Conservation (phyloP, 176 grass and related monocot species). For the Eragrostis curvula region DNA sequence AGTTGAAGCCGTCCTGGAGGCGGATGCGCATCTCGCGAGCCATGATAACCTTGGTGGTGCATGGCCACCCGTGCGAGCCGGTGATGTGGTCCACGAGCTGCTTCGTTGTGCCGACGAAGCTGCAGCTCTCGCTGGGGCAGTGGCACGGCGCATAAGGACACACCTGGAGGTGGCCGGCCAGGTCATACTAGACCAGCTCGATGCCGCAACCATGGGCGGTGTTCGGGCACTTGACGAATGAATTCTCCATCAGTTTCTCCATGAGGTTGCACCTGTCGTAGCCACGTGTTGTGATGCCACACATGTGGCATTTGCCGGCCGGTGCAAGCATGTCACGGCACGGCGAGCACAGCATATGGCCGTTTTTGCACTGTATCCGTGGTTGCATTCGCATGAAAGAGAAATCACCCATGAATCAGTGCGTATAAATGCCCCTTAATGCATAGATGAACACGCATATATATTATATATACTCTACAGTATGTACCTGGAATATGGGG, state of each 20-base stretch:
- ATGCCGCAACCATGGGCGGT: neutral
- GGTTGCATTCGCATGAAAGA: neutral
- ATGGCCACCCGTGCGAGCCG: neutral
- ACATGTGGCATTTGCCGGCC: constrained; percentile 1
- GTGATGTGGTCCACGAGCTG: no score
- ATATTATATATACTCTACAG: no score
- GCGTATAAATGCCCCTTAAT: no score
- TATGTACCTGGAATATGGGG: no score
- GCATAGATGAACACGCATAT: no score
- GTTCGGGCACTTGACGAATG: neutral
- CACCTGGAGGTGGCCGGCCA: neutral
- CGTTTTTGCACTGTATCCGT: neutral
- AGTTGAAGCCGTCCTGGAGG: no score
- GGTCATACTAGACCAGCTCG: neutral
- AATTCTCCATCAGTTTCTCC: neutral
- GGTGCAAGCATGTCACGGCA: neutral
- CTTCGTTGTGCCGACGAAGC: neutral
- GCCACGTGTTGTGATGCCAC: neutral
- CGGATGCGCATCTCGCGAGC: no score
- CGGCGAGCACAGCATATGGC: neutral
- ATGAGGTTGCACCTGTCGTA: constrained; percentile 13
- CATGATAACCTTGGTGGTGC: neutral
- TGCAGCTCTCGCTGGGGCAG: neutral
- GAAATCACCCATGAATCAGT: no score
- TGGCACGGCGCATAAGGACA: neutral